Conservation (phyloP, 345 rosid species). For the Zanthoxylum bungeanum region DNA sequence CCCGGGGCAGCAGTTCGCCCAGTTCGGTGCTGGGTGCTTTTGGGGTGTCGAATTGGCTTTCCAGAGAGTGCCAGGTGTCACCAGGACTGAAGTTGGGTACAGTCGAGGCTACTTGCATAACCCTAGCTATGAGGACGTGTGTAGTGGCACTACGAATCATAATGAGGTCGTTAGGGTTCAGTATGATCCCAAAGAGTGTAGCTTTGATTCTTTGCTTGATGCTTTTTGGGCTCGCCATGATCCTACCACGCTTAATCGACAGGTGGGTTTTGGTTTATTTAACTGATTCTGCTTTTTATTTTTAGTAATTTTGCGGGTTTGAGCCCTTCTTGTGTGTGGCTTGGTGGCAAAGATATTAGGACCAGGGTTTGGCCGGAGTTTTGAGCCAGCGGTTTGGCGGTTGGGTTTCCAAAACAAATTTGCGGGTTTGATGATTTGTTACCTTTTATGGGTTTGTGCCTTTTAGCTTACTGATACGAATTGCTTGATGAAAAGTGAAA, state of each 20-base stretch:
- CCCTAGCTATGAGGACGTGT: conserved; percentile 77
- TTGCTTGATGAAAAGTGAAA: neutral
- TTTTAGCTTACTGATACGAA: neutral
- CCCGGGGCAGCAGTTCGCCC: conserved; percentile 71
- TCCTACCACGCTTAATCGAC: conserved; percentile 90
- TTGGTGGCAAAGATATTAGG: too few species aligned
- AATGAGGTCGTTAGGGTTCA: conserved; percentile 84
- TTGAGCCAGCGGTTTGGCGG: too few species aligned
- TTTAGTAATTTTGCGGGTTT: neutral
- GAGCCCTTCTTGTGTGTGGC: too few species aligned
- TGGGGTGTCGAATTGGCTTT: conserved; percentile 93
- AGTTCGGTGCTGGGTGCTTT: conserved; percentile 95
- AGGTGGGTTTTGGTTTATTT: conserved; percentile 42
- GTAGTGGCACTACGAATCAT: conserved; percentile 69
- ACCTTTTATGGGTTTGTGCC: neutral
- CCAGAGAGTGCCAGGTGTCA: conserved; percentile 81
- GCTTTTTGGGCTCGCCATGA: conserved; percentile 88
- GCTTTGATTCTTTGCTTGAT: conserved; percentile 66
- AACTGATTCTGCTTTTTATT: neutral
- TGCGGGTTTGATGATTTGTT: neutral
- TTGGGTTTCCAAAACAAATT: too few species aligned
- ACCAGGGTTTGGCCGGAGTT: too few species aligned
- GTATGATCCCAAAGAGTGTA: conserved; percentile 77
- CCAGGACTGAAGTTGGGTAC: conserved; percentile 88
- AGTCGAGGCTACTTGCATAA: conserved; percentile 56